Base-by-base conservation (phyloP, 2,329 filamentous ascomycete species). In the Tolypocladium capitatum region DNA sequence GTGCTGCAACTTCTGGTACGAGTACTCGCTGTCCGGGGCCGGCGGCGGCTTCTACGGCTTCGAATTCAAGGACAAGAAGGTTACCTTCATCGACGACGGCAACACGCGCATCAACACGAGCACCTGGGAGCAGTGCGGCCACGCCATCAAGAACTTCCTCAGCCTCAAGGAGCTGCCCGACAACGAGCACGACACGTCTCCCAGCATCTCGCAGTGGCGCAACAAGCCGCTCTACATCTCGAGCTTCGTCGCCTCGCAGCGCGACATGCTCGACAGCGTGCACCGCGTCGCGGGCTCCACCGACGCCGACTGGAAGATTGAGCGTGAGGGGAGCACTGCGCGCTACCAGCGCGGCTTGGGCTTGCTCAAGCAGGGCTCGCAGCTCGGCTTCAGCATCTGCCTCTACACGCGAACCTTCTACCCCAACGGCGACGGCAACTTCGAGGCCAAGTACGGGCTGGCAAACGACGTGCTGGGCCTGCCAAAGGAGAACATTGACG, bases 201-300 rank as follows among this genome's bases (percentile, higher is more conserved):
- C 61, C 1, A 59, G 51, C 0, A 53, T 71, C 0, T 78, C 31
- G 56, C 65, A 43, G 51, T 68, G 55, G 53, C 62, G 20, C 3
- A 77, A 81, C 59, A 68, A 70, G 45, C 52, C 56, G 0, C 56
- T 82, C 2, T 76, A 71, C 53, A 53, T 81, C 11, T 69, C 67
- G 8, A 80, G 75, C 51, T 85, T 83, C 63, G 59, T 65, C 11
- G 54, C 80, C 50, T 77, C 63, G 49, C 83, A 86, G 60, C 69
- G 70, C 11, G 81, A 86, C 10, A 84, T 86, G 67, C 70, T 86
- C 47, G 72, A 74, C 35, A 73, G 72, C n/a, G 62, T 81, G 13
- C 70, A 80, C 55, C 72, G 74, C 0, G 80, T 80, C 4, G 74
- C 75, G 0, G 72, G 72, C 0, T 78, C 74, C 0, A 73, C 64